These are phyloP conservation scores for Trypanosoma mega DNA, from an alignment of 208 protist genomes.

Conservation along the genomic window DNA sequence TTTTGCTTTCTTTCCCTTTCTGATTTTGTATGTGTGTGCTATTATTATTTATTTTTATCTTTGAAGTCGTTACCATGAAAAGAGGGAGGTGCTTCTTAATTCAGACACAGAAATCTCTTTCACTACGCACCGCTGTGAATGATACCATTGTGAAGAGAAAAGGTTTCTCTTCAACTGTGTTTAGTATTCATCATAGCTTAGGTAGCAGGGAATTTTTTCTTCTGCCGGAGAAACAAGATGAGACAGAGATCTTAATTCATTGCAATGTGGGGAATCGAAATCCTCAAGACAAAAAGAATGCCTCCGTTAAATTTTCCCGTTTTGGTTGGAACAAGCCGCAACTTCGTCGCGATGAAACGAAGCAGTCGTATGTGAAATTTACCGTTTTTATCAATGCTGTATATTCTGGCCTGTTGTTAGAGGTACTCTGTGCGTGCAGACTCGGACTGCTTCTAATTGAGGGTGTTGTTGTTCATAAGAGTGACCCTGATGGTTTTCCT, in stretches of 20 bases:
- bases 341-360: background rate
- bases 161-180: slow-evolving; percentile 2
- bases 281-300: slow-evolving; percentile 11
- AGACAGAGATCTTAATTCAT: slow-evolving; percentile 20
- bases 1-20: no score
- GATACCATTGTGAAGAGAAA: no score
- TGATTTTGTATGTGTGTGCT: background rate
- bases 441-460: slow-evolving; percentile 48
- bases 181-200: slow-evolving; percentile 22
- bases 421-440: slow-evolving; percentile 32
- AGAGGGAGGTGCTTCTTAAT: no score
- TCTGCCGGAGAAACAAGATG: slow-evolving; percentile 5
- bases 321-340: background rate
- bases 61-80: background rate
- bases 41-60: background rate
- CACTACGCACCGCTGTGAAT: no score
- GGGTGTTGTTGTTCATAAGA: slow-evolving; percentile 30
- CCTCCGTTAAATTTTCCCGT: background rate
- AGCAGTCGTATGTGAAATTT: slow-evolving; percentile 21
- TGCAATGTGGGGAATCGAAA: slow-evolving; percentile 25
- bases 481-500: background rate
- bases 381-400: slow-evolving; percentile 16
- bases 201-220: slow-evolving; percentile 23
- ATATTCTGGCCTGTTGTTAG: slow-evolving; percentile 18
- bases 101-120: no score